Percentiles rank a stretch among this genome's conserved stretches.
Conservation (phyloP, 805 yeast genomes). For the Sugiyamaella boreocaroliniensis region DNA sequence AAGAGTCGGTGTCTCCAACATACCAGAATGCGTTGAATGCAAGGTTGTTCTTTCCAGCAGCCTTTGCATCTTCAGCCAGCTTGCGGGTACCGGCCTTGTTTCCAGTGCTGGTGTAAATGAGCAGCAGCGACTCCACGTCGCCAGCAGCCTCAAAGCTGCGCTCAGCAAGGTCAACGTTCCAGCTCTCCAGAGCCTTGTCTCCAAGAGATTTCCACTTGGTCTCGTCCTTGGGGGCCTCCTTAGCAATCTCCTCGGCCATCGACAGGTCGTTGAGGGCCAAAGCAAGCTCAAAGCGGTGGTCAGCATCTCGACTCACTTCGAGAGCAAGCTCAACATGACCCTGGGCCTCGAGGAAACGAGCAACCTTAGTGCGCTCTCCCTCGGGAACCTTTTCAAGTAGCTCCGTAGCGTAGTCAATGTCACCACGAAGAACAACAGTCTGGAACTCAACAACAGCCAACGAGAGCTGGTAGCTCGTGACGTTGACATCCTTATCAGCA, state of each 20-base stretch:
- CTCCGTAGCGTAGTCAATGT: slow-evolving; percentile 72
- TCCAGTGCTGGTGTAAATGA: slow-evolving; percentile 77
- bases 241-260: slow-evolving; percentile 65
- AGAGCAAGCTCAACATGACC: slow-evolving; percentile 81
- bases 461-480: slow-evolving; percentile 74
- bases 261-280: slow-evolving; percentile 63
- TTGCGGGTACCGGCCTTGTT: slow-evolving; percentile 51
- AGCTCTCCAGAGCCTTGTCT: slow-evolving; percentile 69
- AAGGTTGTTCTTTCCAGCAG: slow-evolving; percentile 75
- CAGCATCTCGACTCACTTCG: slow-evolving; percentile 74
- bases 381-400: slow-evolving; percentile 51
- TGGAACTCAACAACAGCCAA: slow-evolving; percentile 89
- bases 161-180: slow-evolving; percentile 77
- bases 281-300: slow-evolving; percentile 88
- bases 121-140: slow-evolving; percentile 74
- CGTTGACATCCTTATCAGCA: slow-evolving; percentile 83
- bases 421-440: slow-evolving; percentile 92
- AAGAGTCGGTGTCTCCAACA: slow-evolving; percentile 59
- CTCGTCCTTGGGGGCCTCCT: slow-evolving; percentile 32
- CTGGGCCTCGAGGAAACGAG: slow-evolving; percentile 91
- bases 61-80: slow-evolving; percentile 61
- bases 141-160: slow-evolving; percentile 70
- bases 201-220: slow-evolving; percentile 90
- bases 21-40: slow-evolving; percentile 92
- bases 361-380: slow-evolving; percentile 64